These are phyloP conservation scores for Suhomyces kilbournensis DNA, from an alignment of 805 yeast genomes.

Conservation along the genomic window DNA sequence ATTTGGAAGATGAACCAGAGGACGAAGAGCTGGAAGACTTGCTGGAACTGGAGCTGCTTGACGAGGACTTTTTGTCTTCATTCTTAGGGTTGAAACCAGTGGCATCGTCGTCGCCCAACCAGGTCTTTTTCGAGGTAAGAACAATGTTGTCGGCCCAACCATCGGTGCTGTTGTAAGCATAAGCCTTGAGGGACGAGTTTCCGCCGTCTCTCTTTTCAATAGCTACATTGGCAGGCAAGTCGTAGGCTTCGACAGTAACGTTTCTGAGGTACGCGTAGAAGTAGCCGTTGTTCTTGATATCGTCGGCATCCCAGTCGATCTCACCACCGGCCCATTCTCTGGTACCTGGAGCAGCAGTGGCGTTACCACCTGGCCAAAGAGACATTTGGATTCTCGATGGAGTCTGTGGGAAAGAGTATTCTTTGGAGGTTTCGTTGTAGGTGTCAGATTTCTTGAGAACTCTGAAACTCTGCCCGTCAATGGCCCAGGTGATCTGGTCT, in stretches of 20 bases:
- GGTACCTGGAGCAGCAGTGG: conserved; percentile 57
- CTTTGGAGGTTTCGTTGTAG: conserved; percentile 57
- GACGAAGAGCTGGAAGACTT: conserved; percentile 14
- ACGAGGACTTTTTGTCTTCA: conserved; percentile 8
- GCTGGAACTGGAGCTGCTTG: background rate
- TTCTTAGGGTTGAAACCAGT: conserved; percentile 61
- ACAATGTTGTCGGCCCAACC: conserved; percentile 39
- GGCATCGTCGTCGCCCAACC: conserved; percentile 57
- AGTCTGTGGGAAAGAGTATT: conserved; percentile 65
- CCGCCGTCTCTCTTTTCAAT: conserved; percentile 30
- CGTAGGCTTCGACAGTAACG: conserved; percentile 66
- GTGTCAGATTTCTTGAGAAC: conserved; percentile 60
- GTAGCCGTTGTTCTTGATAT: conserved; percentile 76
- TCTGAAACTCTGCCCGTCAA: conserved; percentile 69
- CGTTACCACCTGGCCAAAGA: conserved; percentile 74
- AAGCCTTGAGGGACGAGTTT: conserved; percentile 53
- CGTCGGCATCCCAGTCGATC: conserved; percentile 77
- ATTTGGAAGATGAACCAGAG: conserved; percentile 9
- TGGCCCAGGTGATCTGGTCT: conserved; percentile 64
- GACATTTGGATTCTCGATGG: conserved; percentile 73
- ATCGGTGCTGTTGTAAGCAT: conserved; percentile 44
- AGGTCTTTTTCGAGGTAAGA: conserved; percentile 61
- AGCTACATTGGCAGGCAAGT: conserved; percentile 57
- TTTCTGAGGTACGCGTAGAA: conserved; percentile 63
- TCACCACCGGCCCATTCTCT: conserved; percentile 86